Base-by-base conservation (phyloP, 805 yeast species). In the Saccharomycopsis fibuligera region DNA sequence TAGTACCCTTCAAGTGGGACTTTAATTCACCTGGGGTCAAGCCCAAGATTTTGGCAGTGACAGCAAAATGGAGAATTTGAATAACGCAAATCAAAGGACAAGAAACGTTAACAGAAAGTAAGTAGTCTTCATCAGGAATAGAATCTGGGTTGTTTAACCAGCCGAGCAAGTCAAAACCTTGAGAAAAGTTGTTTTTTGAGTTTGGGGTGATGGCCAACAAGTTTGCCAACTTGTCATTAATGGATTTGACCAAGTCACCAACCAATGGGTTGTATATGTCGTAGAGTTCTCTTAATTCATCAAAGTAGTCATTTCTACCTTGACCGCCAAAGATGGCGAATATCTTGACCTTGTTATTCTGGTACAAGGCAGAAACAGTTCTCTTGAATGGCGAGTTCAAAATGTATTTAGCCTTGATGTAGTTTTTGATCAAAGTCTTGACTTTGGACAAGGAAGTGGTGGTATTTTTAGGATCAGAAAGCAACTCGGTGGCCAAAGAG, bases 221-320 rank as follows among this genome's bases (percentile, higher is more conserved):
- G 29, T 74, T 63, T 58, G 78, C 78, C 60, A 93, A 76, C 60
- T 79, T 79, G 22, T 74, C 69, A 56, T 91, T 88, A 50, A 88
- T 78, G 57, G 79, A 74, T 54, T 72, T 68, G 58, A 93, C 75
- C 58, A 91, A 79, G 59, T 84, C 91, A 22, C 75, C 67, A 48
- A 89, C 71, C 54, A 91, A 72, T 24, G 86, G 86, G 56, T 81
- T 75, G 73, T 93, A 93, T 51, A 81, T 75, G 56, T 78, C 70
- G 72, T 86, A 83, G 51, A 90, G 66, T 56, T 88, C 95, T 65
- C 96, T 81, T 64, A 93, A 78, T 73, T 93, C 99, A 65, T 90
- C 96, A 60, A 93, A 93, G 73, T 88, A 93, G 65, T 93, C 97
- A 64, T 93, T 98, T 72, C 88, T 91, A 69, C 99, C 99, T 73